Conservation (phyloP, 2,329 filamentous ascomycete genomes). For the Paecilomyces formosus region DNA sequence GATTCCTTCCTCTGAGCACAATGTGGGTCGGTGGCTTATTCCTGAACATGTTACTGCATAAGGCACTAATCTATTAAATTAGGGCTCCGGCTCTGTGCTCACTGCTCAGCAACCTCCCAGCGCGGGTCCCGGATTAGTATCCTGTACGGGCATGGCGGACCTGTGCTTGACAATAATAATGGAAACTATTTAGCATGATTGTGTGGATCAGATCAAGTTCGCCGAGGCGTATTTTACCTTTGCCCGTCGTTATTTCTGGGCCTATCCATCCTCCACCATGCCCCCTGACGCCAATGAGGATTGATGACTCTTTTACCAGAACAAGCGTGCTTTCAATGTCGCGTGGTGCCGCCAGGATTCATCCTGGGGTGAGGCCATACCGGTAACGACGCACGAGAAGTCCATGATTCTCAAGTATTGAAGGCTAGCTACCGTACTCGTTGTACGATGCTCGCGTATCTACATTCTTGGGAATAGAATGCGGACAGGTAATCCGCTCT, state of each 20-base stretch:
- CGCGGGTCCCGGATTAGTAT: neutral
- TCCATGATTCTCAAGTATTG: neutral
- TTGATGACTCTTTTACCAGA: neutral
- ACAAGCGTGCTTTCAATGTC: neutral
- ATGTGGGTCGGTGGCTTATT: neutral
- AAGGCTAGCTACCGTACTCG: neutral
- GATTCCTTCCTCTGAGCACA: neutral
- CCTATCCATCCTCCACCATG: neutral
- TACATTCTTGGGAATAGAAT: neutral
- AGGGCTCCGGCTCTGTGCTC: neutral
- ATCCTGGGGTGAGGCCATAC: neutral
- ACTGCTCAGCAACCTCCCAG: neutral
- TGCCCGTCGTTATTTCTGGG: neutral
- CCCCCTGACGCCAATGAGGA: neutral
- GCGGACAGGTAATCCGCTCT: neutral
- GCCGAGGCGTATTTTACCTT: neutral
- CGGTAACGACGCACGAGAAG: neutral
- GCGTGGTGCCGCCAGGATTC: neutral
- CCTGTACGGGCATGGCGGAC: neutral
- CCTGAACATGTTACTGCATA: neutral
- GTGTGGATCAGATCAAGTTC: neutral
- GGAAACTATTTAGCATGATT: neutral
- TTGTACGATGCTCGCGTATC: neutral
- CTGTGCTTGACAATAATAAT: neutral
- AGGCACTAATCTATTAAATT: neutral